A percentile compares a stretch with the other conserved stretches of the same genome.
phyloP scores from a whole-genome alignment of 306 rosid genomes.

The Luffa acutangula region DNA sequence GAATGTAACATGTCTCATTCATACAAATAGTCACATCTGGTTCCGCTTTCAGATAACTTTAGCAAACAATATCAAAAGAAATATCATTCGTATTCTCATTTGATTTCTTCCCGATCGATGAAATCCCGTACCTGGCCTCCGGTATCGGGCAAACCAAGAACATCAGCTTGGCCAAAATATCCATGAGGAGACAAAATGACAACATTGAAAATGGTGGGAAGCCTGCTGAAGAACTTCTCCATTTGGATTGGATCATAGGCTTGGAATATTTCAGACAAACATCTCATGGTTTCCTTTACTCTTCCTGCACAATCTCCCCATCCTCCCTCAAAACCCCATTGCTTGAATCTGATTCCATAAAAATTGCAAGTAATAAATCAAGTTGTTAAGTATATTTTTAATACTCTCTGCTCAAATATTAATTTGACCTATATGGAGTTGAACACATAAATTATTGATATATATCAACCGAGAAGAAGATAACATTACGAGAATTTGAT shows the following conservation, averaged over 20 bases:
- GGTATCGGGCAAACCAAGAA: slow-evolving; percentile 92
- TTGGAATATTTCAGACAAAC: slow-evolving; percentile 69
- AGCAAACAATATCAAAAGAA: neutral
- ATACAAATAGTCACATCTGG: neutral
- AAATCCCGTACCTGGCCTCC: slow-evolving; percentile 70
- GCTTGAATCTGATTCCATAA: slow-evolving; percentile 44
- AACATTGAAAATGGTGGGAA: slow-evolving; percentile 72
- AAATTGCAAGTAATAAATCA: neutral
- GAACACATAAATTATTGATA: too few species aligned
- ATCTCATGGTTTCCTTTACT: slow-evolving; percentile 55
- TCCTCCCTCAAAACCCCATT: slow-evolving; percentile 95
- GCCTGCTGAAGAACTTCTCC: slow-evolving; percentile 51
- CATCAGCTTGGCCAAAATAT: slow-evolving; percentile 88
- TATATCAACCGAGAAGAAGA: too few species aligned
- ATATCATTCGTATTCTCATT: neutral
- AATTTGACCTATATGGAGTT: too few species aligned
- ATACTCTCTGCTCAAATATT: too few species aligned
- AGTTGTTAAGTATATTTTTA: too few species aligned
- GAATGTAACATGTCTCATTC: neutral
- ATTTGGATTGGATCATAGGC: slow-evolving; percentile 67
- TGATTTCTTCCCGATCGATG: neutral
- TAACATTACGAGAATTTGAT: too few species aligned
- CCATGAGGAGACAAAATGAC: slow-evolving; percentile 87
- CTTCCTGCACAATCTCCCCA: slow-evolving; percentile 85
- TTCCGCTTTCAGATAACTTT: neutral